A percentile compares a stretch with the other conserved stretches of the same genome.
These are phyloP conservation scores for Oryza longistaminata DNA, from an alignment of 176 grass and related monocot species.

Conservation along the genomic window DNA sequence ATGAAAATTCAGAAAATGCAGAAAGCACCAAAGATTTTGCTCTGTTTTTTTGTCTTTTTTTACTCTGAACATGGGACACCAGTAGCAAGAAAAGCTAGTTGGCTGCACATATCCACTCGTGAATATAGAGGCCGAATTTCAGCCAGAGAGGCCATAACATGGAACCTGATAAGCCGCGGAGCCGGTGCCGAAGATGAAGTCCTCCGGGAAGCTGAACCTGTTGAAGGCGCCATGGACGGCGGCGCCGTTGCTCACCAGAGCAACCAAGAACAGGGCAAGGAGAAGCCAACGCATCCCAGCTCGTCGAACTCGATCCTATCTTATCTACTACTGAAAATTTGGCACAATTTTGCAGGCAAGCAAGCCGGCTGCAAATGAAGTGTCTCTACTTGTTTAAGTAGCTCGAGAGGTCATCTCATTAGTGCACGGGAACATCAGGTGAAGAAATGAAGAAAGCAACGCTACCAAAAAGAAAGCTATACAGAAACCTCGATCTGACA, in stretches of 20 bases:
- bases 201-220: not conserved
- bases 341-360: not conserved
- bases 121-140: not conserved
- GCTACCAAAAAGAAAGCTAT: too few species aligned
- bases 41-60: not conserved
- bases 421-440: not conserved
- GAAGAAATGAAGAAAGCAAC: not conserved
- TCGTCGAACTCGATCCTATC: not conserved
- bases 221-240: not conserved
- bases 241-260: not conserved
- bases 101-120: too few species aligned
- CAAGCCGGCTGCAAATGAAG: not conserved
- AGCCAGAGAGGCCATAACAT: not conserved
- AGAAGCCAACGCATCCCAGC: not conserved
- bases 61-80: not conserved
- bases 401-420: not conserved
- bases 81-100: not conserved
- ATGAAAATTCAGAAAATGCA: not conserved
- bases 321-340: not conserved
- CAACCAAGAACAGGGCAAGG: not conserved
- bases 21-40: not conserved
- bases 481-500: too few species aligned
- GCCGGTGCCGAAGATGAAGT: not conserved
- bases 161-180: not conserved
- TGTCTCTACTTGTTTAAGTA: not conserved